A percentile compares a stretch with the other conserved stretches of the same genome.
Conservation (phyloP, 306 rosid genomes). For the Fragaria vesca region DNA sequence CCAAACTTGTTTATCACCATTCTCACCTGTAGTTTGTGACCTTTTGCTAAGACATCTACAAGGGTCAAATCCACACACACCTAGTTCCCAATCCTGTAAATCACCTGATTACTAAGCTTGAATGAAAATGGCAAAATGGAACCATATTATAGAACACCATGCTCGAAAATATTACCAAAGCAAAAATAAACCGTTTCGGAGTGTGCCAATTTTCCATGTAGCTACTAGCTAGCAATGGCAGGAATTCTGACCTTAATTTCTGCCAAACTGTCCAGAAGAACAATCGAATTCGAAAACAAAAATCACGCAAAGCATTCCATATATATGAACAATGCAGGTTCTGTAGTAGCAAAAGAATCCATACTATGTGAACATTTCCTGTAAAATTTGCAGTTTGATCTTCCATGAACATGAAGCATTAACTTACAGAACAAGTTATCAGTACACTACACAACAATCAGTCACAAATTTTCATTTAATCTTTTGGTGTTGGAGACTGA, state of each 20-base stretch:
- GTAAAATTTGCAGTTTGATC: neutral
- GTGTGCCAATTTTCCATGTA: no score
- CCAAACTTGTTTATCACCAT: neutral
- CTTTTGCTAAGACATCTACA: neutral
- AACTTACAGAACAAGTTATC: neutral
- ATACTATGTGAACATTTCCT: neutral
- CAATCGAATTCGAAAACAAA: neutral
- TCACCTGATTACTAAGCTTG: neutral
- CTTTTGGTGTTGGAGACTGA: conserved; percentile 16
- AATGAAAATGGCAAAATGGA: neutral
- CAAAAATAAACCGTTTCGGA: no score
- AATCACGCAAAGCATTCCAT: neutral
- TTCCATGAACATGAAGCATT: neutral
- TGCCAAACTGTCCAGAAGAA: neutral
- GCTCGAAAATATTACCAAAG: no score
- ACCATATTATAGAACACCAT: neutral
- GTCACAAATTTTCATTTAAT: neutral
- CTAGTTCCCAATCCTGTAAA: neutral
- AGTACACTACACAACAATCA: neutral
- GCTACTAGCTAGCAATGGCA: neutral
- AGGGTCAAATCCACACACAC: neutral
- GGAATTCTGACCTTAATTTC: neutral
- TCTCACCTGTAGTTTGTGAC: neutral
- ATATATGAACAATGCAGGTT: neutral
- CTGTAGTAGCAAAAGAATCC: neutral